Conservation (phyloP, 371 early-diverging fungal species). For the Actinomortierella ambigua region DNA sequence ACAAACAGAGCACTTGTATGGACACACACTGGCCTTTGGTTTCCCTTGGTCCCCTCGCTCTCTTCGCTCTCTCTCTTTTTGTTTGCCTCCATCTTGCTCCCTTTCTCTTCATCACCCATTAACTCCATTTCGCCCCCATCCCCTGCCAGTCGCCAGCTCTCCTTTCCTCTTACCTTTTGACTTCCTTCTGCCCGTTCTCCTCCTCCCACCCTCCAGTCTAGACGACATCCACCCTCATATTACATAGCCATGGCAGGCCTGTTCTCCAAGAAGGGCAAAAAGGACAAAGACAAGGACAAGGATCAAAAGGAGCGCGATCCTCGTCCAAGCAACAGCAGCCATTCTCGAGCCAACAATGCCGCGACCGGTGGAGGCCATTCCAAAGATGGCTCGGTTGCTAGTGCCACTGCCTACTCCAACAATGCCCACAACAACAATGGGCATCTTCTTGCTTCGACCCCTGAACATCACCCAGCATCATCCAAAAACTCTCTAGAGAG, state of each 20-base stretch:
- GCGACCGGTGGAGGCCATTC: slow-evolving; percentile 13
- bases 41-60: slow-evolving; percentile 1
- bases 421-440: neutral
- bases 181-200: neutral
- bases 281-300: slow-evolving; percentile 42
- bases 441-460: neutral
- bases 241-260: slow-evolving; percentile 33
- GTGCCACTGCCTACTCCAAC: slow-evolving; percentile 6
- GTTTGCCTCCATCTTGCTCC: neutral
- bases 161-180: neutral
- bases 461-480: slow-evolving; percentile 3
- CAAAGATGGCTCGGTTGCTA: slow-evolving; percentile 21
- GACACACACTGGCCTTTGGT: neutral
- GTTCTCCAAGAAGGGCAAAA: slow-evolving; percentile 41
- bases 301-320: slow-evolving; percentile 17
- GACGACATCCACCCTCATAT: neutral
- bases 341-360: slow-evolving; percentile 4
- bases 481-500: slow-evolving; percentile 22
- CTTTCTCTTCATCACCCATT: neutral
- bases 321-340: slow-evolving; percentile 1
- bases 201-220: neutral
- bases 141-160: neutral
- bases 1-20: too few species aligned
- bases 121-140: neutral
- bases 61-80: neutral